Evolutionary conservation across 1,284 basidiomycete genomes (phyloP).

Genomic region (Sporisorium sorghi): DNA sequence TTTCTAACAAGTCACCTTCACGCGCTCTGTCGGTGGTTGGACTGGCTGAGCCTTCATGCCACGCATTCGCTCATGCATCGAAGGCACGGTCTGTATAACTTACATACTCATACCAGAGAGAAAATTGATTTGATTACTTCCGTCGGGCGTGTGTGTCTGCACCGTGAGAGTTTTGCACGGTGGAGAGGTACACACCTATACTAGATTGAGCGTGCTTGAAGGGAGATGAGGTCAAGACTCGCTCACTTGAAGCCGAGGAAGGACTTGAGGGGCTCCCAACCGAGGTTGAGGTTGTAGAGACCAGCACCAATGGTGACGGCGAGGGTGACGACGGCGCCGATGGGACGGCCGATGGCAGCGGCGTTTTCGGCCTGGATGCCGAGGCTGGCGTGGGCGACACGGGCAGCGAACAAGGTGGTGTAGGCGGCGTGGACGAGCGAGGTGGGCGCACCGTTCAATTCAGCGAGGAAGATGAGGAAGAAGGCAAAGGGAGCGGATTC

Average conservation of each 20-base stretch:
- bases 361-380: constrained; percentile 49
- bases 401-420: constrained; percentile 61
- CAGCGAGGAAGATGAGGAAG: constrained; percentile 68
- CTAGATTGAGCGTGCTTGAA: constrained; percentile 9
- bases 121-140: constrained; percentile 6
- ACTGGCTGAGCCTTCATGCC: background rate
- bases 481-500: constrained; percentile 65
- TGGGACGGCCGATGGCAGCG: constrained; percentile 36
- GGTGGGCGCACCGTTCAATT: constrained; percentile 69
- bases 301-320: constrained; percentile 58
- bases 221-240: background rate
- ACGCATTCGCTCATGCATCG: background rate
- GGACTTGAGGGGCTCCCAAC: constrained; percentile 68
- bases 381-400: constrained; percentile 59
- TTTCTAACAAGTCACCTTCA: too few relatives aligned
- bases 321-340: constrained; percentile 58
- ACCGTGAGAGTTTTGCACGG: background rate
- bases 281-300: constrained; percentile 67
- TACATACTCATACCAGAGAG: constrained; percentile 14
- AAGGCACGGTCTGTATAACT: constrained; percentile 13
- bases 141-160: constrained; percentile 1
- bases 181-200: background rate
- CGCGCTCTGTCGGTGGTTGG: background rate
- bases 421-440: constrained; percentile 66
- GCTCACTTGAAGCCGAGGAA: constrained; percentile 67